phyloP scores from a whole-genome alignment of 2,329 filamentous ascomycete species.

The Talaromyces piceae region DNA sequence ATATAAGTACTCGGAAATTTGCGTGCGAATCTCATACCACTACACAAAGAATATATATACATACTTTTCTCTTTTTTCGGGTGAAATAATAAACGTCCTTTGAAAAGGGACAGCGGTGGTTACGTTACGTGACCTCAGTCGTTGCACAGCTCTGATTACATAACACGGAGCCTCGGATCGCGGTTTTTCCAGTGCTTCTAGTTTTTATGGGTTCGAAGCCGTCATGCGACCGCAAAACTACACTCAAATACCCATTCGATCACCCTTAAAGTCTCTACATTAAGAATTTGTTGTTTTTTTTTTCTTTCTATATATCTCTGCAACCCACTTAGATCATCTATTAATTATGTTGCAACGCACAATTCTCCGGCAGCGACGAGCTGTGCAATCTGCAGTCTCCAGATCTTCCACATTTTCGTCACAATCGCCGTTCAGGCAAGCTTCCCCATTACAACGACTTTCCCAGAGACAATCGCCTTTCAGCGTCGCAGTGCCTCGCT shows the following conservation, averaged over 20 bases:
- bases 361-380: conserved; percentile 36
- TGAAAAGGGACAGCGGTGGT: no score
- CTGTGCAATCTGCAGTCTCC: conserved; percentile 28
- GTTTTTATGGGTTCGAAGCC: conserved; percentile 9
- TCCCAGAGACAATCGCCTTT: conserved; percentile 26
- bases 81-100: no score
- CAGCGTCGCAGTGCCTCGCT: conserved; percentile 25
- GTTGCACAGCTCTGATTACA: conserved; percentile 9
- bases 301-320: background rate
- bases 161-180: conserved; percentile 8
- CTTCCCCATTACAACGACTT: conserved; percentile 27
- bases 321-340: no score
- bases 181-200: conserved; percentile 9
- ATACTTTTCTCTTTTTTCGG: no score
- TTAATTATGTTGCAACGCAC: conserved; percentile 37
- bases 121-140: no score
- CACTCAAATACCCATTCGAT: no score
- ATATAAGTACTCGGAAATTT: no score
- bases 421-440: conserved; percentile 25
- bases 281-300: no score
- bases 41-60: no score
- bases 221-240: background rate
- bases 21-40: no score
- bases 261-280: no score
- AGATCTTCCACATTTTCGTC: conserved; percentile 27